Conservation (phyloP, 2,329 filamentous ascomycete species). For the Scortechinia acanthostroma region DNA sequence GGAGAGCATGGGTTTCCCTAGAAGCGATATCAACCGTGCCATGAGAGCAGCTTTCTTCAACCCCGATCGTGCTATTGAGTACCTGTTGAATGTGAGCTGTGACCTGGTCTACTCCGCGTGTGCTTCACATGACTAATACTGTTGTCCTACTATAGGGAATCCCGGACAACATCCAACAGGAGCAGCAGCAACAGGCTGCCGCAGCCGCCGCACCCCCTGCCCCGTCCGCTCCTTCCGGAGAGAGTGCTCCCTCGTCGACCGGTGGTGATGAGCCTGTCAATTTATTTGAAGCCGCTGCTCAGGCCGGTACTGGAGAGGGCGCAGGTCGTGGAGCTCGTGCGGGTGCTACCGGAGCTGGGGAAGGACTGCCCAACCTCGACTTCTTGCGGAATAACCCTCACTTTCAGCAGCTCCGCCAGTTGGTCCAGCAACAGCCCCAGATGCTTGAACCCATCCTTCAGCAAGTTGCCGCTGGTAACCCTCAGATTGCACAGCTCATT, state of each 20-base stretch:
- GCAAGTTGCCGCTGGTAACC: constrained; percentile 90
- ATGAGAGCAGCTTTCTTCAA: constrained; percentile 97
- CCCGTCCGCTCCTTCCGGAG: constrained; percentile 31
- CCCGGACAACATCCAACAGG: constrained; percentile 72
- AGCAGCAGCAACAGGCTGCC: constrained; percentile 44
- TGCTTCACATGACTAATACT: background rate
- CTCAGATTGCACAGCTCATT: constrained; percentile 86
- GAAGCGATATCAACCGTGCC: constrained; percentile 80
- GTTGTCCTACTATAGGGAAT: constrained; percentile 82
- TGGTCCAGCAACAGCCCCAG: constrained; percentile 93
- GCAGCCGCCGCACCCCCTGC: constrained; percentile 21
- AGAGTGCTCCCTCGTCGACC: constrained; percentile 27
- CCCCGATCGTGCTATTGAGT: constrained; percentile 93
- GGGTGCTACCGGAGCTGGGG: constrained; percentile 30
- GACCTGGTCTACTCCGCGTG: constrained; percentile 1
- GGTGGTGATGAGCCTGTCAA: constrained; percentile 64
- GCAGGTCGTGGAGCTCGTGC: constrained; percentile 35
- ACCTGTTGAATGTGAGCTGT: constrained; percentile 71
- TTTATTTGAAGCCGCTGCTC: constrained; percentile 86
- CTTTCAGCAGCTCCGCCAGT: constrained; percentile 93
- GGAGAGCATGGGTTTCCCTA: constrained; percentile 94
- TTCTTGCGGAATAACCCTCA: constrained; percentile 92
- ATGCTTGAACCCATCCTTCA: constrained; percentile 98
- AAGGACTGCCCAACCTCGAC: constrained; percentile 72
- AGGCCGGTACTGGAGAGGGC: constrained; percentile 43